Evolutionary conservation across 306 rosid species (phyloP).

Genomic region (Psophocarpus tetragonolobus): DNA sequence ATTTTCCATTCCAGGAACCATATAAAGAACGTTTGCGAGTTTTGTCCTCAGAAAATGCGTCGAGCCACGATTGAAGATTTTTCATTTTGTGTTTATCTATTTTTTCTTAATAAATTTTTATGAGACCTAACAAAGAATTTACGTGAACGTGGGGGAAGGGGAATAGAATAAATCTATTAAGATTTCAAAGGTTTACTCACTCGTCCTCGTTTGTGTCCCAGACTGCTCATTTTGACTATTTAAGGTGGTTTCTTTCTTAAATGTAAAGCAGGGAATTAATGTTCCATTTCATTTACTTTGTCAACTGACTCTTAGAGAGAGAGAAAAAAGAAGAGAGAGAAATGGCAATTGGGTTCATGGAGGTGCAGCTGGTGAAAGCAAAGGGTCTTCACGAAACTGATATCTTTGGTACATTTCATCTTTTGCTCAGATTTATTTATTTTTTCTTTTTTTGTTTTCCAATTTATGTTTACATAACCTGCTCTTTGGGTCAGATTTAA

Average conservation of each 20-base stretch:
- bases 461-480: slow-evolving; percentile 4
- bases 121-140: no score
- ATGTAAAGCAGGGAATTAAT: slow-evolving; percentile 18
- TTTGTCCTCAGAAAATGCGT: background rate
- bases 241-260: background rate
- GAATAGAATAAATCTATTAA: background rate
- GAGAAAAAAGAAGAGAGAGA: background rate
- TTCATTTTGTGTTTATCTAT: background rate
- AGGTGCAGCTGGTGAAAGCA: slow-evolving; percentile 47
- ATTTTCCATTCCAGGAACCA: background rate
- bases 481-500: background rate
- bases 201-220: background rate
- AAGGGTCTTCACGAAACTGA: slow-evolving; percentile 65
- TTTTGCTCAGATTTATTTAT: background rate
- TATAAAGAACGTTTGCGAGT: background rate
- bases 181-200: background rate
- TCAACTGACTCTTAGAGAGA: background rate
- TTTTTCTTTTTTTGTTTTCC: background rate
- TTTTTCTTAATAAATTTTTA: background rate
- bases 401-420: slow-evolving; percentile 53
- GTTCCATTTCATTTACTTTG: background rate
- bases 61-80: background rate
- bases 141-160: no score
- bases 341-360: slow-evolving; percentile 50
- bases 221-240: background rate